Conservation (phyloP, 129 eudicot species). For the Solidago caesia region DNA sequence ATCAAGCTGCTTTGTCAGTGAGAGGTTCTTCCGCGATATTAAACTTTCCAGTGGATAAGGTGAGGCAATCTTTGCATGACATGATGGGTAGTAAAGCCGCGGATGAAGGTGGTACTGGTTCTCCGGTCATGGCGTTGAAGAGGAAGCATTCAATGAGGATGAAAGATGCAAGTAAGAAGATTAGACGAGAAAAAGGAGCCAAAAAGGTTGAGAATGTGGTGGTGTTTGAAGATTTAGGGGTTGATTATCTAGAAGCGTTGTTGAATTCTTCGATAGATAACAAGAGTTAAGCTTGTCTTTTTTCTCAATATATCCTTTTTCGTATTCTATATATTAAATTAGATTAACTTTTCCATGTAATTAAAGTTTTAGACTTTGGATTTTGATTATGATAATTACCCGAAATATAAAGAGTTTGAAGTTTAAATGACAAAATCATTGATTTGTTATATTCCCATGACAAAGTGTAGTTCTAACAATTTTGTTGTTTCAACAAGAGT, state of each 20-base stretch:
- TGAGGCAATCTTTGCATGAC: constrained; percentile 55
- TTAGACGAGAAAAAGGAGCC: constrained; percentile 27
- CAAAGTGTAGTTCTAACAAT: too few species aligned
- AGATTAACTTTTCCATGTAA: too few species aligned
- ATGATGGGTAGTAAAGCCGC: constrained; percentile 29
- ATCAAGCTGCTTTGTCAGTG: constrained; percentile 70
- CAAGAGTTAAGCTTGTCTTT: constrained; percentile 16
- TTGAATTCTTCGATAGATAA: constrained; percentile 40
- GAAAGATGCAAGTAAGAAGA: constrained; percentile 34
- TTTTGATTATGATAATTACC: too few species aligned
- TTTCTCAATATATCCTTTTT: not conserved
- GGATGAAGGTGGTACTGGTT: constrained; percentile 42
- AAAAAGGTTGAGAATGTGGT: constrained; percentile 33
- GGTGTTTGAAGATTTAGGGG: constrained; percentile 72
- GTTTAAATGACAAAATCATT: too few species aligned
- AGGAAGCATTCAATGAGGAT: constrained; percentile 54
- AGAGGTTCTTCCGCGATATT: constrained; percentile 57
- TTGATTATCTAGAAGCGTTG: constrained; percentile 66
- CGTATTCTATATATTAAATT: too few species aligned
- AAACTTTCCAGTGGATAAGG: constrained; percentile 65
- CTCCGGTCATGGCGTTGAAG: constrained; percentile 67
- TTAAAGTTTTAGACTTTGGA: too few species aligned
- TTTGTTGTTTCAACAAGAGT: too few species aligned
- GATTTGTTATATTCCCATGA: too few species aligned
- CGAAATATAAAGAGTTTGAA: too few species aligned